Conservation (phyloP, 176 grass and related monocot species). For the Zizania latifolia region DNA sequence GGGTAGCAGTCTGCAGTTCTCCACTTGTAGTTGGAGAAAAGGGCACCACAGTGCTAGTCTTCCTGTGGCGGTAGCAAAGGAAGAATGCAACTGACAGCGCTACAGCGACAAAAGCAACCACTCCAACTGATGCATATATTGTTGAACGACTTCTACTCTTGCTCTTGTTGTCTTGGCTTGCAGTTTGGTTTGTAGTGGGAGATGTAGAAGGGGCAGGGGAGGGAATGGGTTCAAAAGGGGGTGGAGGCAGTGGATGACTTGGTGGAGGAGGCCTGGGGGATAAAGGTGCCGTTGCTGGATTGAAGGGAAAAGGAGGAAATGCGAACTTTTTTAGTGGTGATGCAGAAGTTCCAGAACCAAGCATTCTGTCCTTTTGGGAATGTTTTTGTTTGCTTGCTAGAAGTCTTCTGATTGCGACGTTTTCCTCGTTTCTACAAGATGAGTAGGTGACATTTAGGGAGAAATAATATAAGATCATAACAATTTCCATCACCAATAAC, state of each 20-base stretch:
- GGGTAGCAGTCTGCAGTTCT: conserved; percentile 44
- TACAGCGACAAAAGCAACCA: conserved; percentile 20
- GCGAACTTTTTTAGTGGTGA: neutral
- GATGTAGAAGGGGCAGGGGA: neutral
- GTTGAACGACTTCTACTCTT: neutral
- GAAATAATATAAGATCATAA: neutral
- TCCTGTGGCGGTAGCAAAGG: conserved; percentile 38
- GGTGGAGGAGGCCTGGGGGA: neutral
- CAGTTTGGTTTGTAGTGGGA: neutral
- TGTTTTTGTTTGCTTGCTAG: conserved; percentile 11
- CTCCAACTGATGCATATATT: conserved; percentile 41
- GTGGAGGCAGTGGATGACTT: neutral
- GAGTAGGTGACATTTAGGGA: neutral
- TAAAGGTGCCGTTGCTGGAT: neutral
- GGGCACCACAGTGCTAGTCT: conserved; percentile 55
- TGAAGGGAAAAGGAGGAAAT: too few species aligned
- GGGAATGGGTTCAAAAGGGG: neutral
- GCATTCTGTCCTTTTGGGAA: neutral
- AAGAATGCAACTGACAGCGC: conserved; percentile 32
- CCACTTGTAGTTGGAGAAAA: conserved; percentile 45
- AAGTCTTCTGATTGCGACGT: conserved; percentile 3
- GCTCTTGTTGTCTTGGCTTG: conserved; percentile 1
- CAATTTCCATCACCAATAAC: neutral
- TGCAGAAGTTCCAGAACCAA: neutral
- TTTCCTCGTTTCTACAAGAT: neutral